Evolutionary conservation across 371 early-diverging fungal species (phyloP).

Genomic region (Umbelopsis sp.): DNA sequence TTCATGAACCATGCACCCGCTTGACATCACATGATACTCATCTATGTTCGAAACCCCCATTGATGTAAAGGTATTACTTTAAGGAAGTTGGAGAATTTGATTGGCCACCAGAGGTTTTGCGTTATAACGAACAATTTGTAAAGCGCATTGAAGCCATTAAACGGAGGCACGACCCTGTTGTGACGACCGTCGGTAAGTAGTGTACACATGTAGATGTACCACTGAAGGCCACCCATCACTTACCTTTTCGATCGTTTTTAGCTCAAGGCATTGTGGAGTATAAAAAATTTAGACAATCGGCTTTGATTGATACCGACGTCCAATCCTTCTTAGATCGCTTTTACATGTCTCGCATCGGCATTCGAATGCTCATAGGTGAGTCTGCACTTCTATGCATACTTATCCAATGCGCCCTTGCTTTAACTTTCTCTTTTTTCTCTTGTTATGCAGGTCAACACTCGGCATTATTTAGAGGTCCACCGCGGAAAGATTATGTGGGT

Average conservation of each 20-base stretch:
- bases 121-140: constrained; percentile 84
- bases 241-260: constrained; percentile 8
- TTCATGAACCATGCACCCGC: not conserved
- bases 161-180: constrained; percentile 92
- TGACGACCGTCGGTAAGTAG: constrained; percentile 78
- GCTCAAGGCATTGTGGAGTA: constrained; percentile 95
- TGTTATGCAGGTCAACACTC: constrained; percentile 69
- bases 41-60: not conserved
- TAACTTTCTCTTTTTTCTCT: no score
- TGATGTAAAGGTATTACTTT: constrained; percentile 58
- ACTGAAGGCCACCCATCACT: not conserved
- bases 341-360: constrained; percentile 97
- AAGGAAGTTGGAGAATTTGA: constrained; percentile 60
- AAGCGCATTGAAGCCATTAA: constrained; percentile 89
- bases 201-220: not conserved
- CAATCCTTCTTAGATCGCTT: constrained; percentile 96
- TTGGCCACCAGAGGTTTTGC: constrained; percentile 72
- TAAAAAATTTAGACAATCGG: constrained; percentile 70
- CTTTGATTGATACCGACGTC: constrained; percentile 76
- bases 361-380: constrained; percentile 92
- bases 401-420: not conserved
- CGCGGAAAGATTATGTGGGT: constrained; percentile 83
- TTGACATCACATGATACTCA: constrained; percentile 23
- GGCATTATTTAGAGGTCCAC: constrained; percentile 67
- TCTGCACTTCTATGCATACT: not conserved